Evolutionary conservation across 208 protist species (phyloP).

Genomic region (Leishmania mexicana): DNA sequence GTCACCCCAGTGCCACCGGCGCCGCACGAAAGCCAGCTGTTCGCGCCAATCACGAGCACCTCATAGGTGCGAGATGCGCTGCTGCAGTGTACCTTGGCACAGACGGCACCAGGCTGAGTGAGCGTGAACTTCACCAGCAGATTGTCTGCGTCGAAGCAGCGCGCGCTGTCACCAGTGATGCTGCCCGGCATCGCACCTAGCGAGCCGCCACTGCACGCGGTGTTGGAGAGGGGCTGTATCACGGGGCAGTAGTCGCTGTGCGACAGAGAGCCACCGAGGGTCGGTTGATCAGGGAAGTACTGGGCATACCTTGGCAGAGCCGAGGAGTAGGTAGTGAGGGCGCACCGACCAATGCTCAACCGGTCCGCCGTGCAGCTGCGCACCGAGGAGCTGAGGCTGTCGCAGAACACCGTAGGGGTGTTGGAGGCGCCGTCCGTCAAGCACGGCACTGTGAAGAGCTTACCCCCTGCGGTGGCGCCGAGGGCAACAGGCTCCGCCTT

Average conservation of each 20-base stretch:
- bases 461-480: constrained; percentile 61
- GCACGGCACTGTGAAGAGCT: constrained; percentile 43
- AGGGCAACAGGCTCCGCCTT: constrained; percentile 66
- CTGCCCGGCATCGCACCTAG: constrained; percentile 18
- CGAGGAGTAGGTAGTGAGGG: constrained; percentile 13
- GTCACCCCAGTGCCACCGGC: constrained; percentile 10
- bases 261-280: constrained; percentile 20
- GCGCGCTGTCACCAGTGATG: neutral
- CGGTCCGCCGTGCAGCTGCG: constrained; percentile 46
- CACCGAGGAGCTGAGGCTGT: constrained; percentile 10
- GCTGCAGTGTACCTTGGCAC: constrained; percentile 32
- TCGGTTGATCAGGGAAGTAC: constrained; percentile 41
- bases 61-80: constrained; percentile 15
- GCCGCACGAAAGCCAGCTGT: constrained; percentile 18
- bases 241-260: constrained; percentile 68
- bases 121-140: constrained; percentile 8
- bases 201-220: constrained; percentile 16
- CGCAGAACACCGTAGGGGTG: constrained; percentile 59
- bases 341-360: constrained; percentile 38
- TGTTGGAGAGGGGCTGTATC: constrained; percentile 30
- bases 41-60: constrained; percentile 22
- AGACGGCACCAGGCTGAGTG: constrained; percentile 7
- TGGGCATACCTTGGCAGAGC: constrained; percentile 36
- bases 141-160: constrained; percentile 9
- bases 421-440: constrained; percentile 32